Conservation (phyloP, 441 rosid genomes). For the Isatis lusitanica region DNA sequence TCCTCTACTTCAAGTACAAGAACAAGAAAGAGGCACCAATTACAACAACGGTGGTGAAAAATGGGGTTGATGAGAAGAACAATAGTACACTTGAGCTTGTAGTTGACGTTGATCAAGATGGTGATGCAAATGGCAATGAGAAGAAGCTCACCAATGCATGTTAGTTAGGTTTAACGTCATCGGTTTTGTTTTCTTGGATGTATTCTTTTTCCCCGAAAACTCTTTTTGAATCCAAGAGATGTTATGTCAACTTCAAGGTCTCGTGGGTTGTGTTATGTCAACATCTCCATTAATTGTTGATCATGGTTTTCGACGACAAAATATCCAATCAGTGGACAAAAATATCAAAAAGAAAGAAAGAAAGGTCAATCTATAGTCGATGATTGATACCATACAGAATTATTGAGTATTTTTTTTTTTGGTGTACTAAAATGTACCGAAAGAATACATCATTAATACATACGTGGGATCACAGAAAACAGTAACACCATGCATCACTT, state of each 20-base stretch:
- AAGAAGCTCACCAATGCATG: slow-evolving; percentile 23
- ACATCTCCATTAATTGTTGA: slow-evolving; percentile 1
- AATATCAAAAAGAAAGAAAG: neutral
- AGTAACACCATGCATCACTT: too few relatives aligned
- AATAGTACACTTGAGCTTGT: slow-evolving; percentile 18
- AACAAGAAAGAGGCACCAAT: slow-evolving; percentile 31
- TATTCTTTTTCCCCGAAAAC: neutral
- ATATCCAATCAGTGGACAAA: neutral
- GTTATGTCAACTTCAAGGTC: neutral
- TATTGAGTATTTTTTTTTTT: neutral
- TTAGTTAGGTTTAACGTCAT: slow-evolving; percentile 2
- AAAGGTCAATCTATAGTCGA: neutral
- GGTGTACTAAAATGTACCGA: neutral
- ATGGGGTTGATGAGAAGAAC: slow-evolving; percentile 5
- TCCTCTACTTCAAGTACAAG: slow-evolving; percentile 64
- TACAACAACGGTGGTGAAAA: slow-evolving; percentile 19
- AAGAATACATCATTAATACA: neutral
- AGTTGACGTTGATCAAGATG: slow-evolving; percentile 9
- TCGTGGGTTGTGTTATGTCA: slow-evolving; percentile 23
- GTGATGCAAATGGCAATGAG: slow-evolving; percentile 12
- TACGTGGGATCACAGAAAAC: neutral
- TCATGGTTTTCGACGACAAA: neutral
- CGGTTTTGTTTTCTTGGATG: neutral
- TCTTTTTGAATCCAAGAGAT: neutral
- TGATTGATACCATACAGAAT: neutral